Evolutionary conservation across 2,329 filamentous ascomycete genomes (phyloP), one percentile per base, ranked within the genome.

Genomic region (Aspergillus alliaceus): DNA sequence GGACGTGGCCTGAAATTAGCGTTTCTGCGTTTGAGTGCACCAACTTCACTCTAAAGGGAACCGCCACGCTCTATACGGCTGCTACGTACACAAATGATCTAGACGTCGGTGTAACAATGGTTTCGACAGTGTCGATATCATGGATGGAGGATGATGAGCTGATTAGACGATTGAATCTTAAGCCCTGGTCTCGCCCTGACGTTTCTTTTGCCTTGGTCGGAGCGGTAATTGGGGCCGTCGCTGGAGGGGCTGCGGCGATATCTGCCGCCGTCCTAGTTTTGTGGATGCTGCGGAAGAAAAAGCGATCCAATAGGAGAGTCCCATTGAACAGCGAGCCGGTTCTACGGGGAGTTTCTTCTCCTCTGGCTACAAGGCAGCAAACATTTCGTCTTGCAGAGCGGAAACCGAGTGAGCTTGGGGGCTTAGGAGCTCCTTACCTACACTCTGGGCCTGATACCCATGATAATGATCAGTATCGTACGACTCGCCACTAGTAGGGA

Each of bases 291-390:
- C 32, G 6, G 4, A 35, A 35, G 15, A 8, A 7, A 11, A 35
- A n/a, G 4, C 6, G 6, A 35, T 35, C 15, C 6, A 35, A n/a
- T 14, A 11, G 8, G 15, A 8, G 8, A 0, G 4, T 4, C 8
- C 8, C n/a, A n/a, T 35, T 35, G 6, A 35, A 8, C 15, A 5
- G n/a, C 15, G 6, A 35, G 1, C n/a, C 32, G 1, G 0, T 7
- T 15, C 1, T 0, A 1, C 15, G 0, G 32, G 15, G 6, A 1
- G 32, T 35, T 7, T 35, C 15, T 1, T 3, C 6, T n/a, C 15
- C 6, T 7, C 2, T 3, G 9, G 15, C 2, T 7, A 3, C 15
- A 35, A n/a, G 2, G 8, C 1, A 9, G 5, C 15, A 35, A 18
- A 1, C 32, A 0, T n/a, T 1, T 1, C 6, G 6, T 35, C 32